Base-by-base conservation (phyloP, 2,329 filamentous ascomycete species). In the Colletotrichum liaoningense region DNA sequence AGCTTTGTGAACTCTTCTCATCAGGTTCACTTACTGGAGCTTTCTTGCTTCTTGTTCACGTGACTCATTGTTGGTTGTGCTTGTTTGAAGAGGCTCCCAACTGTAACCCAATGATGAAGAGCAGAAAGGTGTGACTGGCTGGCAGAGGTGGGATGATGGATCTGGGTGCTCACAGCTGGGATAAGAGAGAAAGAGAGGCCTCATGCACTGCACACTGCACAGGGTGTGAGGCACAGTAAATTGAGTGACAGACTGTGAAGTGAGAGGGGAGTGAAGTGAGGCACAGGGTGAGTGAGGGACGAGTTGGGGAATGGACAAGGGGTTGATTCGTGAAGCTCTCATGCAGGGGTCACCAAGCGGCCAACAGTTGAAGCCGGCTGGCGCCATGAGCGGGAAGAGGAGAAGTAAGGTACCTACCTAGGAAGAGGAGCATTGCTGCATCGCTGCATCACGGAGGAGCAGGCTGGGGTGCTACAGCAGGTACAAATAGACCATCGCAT, bases 401-500 rank as follows among this genome's bases (percentile, higher is more conserved):
- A 35, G 33, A 9, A 33, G 30, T 8, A 28, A 28, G 26, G 26
- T 28, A 26, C 24, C 24, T 26, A 26, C 2, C 2, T 26, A 33
- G 30, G 30, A 33, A 49, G 24, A 33, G 22, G 58, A 35, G 12
- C 4, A 42, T 33, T 33, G 30, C 30, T 33, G 12, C 4, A 42
- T 24, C 9, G 22, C 24, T 2, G 35, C n/a, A 19, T 63, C 35
- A n/a, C 28, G 19, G 19, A 11, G 55, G 7, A 14, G 19, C n/a
- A 55, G 56, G 35, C 46, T 14, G 28, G 69, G 46, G 59, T 62
- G 60, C 16, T 57, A 62, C 55, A 49, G 70, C 70, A 73, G 70
- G 70, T 73, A 73, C 70, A 73, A 70, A 73, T 70, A 70, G 70
- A 59, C 56, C 67, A 24, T 28, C 58, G 60, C 60, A 73, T 73